Evolutionary conservation across 2,329 filamentous ascomycete species (phyloP).

Genomic region (Colletotrichum coccodes): DNA sequence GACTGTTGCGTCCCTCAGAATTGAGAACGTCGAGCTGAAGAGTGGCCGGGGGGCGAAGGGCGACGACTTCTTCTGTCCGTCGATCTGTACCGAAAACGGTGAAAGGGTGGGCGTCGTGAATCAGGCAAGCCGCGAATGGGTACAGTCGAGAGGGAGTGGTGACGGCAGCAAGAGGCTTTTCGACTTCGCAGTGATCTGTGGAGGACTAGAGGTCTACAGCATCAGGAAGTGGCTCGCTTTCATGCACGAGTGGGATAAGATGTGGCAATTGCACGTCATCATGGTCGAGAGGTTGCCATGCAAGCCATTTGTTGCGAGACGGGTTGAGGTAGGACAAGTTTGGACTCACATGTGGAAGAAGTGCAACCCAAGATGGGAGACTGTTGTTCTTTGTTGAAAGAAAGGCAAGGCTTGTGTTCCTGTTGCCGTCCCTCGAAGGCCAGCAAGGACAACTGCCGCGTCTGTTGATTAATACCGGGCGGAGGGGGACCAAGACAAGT

Average conservation of each 20-base stretch:
- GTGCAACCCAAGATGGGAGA: neutral
- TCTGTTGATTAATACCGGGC: neutral
- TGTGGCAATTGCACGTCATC: neutral
- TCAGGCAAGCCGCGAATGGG: neutral
- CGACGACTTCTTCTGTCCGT: neutral
- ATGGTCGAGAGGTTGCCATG: neutral
- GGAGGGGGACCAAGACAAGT: neutral
- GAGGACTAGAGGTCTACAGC: neutral
- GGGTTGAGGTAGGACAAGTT: neutral
- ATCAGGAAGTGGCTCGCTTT: neutral
- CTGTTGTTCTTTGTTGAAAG: neutral
- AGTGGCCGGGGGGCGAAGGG: neutral
- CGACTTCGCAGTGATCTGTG: slow-evolving; percentile 1
- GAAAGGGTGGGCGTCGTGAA: neutral
- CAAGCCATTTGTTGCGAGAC: neutral
- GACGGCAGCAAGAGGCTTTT: neutral
- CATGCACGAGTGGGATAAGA: neutral
- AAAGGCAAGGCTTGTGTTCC: neutral
- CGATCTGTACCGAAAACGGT: neutral
- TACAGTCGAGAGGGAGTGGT: neutral
- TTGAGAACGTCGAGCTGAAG: neutral
- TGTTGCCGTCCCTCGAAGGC: neutral
- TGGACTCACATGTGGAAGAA: neutral
- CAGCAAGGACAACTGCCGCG: neutral
- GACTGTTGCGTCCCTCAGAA: neutral